These are phyloP conservation scores for Saccharata proteae DNA, from an alignment of 2,329 filamentous ascomycete species.

Conservation along the genomic window DNA sequence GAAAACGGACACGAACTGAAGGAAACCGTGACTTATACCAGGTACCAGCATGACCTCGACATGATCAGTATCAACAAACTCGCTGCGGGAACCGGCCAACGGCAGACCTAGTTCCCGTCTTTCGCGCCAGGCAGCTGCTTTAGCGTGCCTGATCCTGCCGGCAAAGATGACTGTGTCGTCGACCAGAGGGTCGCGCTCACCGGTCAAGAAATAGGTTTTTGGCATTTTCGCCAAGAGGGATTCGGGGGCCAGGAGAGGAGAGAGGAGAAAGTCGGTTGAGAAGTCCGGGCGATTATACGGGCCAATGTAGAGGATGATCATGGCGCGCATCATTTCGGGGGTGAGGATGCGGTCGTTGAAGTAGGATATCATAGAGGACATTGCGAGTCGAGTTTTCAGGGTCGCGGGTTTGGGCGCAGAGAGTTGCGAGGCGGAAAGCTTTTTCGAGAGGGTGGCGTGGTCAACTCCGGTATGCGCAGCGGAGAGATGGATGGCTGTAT, in stretches of 20 bases:
- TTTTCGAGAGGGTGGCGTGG: constrained; percentile 14
- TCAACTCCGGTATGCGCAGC: constrained; percentile 26
- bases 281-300: constrained; percentile 91
- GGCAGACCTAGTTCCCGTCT: constrained; percentile 44
- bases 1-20: constrained; percentile 81
- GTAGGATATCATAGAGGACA: constrained; percentile 95
- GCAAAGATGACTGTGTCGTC: constrained; percentile 97
- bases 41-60: constrained; percentile 78
- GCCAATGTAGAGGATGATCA: constrained; percentile 96
- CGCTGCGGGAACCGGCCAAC: constrained; percentile 34
- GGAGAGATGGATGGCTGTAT: constrained; percentile 25
- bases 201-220: constrained; percentile 87
- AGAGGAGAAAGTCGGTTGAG: constrained; percentile 78
- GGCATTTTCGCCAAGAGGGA: constrained; percentile 74
- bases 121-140: constrained; percentile 43
- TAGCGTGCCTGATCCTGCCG: constrained; percentile 72
- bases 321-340: constrained; percentile 96
- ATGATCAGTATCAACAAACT: constrained; percentile 60
- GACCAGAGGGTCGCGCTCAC: constrained; percentile 87
- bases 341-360: constrained; percentile 92
- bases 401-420: constrained; percentile 28
- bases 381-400: constrained; percentile 77
- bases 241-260: constrained; percentile 81
- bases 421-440: constrained; percentile 11
- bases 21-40: constrained; percentile 83